Conservation (phyloP, 345 rosid genomes). For the Viola odorata region DNA sequence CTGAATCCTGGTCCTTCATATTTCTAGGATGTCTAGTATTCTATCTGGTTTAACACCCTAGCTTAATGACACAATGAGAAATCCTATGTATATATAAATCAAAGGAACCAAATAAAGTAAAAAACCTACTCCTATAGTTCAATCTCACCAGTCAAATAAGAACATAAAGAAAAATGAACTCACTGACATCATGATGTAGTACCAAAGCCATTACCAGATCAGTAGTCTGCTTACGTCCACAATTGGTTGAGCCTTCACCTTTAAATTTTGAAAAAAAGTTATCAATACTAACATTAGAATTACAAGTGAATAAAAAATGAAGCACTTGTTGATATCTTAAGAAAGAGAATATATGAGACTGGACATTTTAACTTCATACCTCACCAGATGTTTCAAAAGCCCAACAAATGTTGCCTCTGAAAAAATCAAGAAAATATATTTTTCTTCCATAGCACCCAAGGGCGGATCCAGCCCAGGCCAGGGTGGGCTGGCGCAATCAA, state of each 20-base stretch:
- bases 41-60: too few relatives aligned
- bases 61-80: too few relatives aligned
- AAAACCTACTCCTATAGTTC: neutral
- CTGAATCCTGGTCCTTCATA: too few relatives aligned
- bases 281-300: constrained; percentile 1
- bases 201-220: constrained; percentile 52
- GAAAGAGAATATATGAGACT: neutral
- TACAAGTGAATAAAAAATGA: neutral
- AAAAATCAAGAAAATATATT: constrained; percentile 72
- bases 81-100: too few relatives aligned
- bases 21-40: too few relatives aligned
- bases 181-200: constrained; percentile 3
- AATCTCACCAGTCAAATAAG: neutral
- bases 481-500: too few relatives aligned
- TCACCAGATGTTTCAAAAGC: constrained; percentile 77
- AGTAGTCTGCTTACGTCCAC: constrained; percentile 50
- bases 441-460: constrained; percentile 88
- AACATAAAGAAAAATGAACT: neutral
- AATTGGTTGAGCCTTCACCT: constrained; percentile 93
- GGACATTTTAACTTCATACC: constrained; percentile 37
- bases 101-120: neutral
- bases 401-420: constrained; percentile 63
- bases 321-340: neutral
- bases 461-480: too few relatives aligned
- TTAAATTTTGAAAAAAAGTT: constrained; percentile 19